phyloP scores from a whole-genome alignment of 176 grass and related monocot species.

The Oryza coarctata region DNA sequence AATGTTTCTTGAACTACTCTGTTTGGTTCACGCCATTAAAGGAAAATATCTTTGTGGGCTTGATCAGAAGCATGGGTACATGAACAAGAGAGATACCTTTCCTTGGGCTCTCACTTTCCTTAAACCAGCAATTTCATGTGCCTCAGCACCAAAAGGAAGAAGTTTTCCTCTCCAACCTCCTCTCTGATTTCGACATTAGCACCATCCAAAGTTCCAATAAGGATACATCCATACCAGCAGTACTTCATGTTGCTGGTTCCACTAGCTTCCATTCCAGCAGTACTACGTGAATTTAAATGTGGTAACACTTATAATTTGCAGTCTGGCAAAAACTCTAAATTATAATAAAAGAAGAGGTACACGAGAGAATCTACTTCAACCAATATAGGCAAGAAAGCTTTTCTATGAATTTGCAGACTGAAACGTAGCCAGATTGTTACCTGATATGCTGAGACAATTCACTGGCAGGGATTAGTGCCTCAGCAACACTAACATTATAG shows the following conservation, averaged over 20 bases:
- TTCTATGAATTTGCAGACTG: slow-evolving; percentile 5
- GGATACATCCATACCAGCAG: slow-evolving; percentile 86
- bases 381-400: not conserved
- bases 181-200: slow-evolving; percentile 99
- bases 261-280: slow-evolving; percentile 99
- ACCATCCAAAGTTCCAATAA: slow-evolving; percentile 97
- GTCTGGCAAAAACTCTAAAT: not conserved
- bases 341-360: slow-evolving; percentile 29
- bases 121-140: slow-evolving; percentile 86
- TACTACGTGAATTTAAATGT: slow-evolving; percentile 49
- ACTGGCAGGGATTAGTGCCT: slow-evolving; percentile 87
- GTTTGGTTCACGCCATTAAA: not conserved
- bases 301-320: slow-evolving; percentile 4
- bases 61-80: not conserved
- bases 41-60: slow-evolving; percentile 18
- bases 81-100: slow-evolving; percentile 61
- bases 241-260: slow-evolving; percentile 99
- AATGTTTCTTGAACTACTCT: slow-evolving; percentile 6
- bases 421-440: slow-evolving; percentile 36
- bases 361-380: slow-evolving; percentile 14
- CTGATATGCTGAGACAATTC: slow-evolving; percentile 99
- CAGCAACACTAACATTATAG: slow-evolving; percentile 98
- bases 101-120: slow-evolving; percentile 85
- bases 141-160: slow-evolving; percentile 93
- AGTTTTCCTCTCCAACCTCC: slow-evolving; percentile 97